These are phyloP conservation scores for Musa schizocarpa DNA, from an alignment of 176 grass and related monocot species.

Conservation along the genomic window DNA sequence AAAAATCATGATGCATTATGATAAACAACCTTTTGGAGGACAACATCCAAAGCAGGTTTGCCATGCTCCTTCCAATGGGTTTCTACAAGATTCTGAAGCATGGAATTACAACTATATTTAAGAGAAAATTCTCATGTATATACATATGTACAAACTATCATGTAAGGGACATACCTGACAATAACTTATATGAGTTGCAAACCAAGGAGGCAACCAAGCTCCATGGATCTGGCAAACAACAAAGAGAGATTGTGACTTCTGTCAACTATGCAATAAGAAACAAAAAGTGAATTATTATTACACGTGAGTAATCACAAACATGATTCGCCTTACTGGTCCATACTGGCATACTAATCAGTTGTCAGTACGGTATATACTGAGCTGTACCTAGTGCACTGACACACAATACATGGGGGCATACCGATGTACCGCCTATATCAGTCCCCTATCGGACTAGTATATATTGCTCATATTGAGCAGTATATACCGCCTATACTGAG, in stretches of 20 bases:
- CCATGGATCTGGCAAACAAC: slow-evolving; percentile 44
- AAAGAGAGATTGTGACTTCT: background rate
- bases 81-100: slow-evolving; percentile 17
- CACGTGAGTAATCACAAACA: too few species aligned
- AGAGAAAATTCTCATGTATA: background rate
- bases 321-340: too few species aligned
- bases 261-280: background rate
- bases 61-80: slow-evolving; percentile 11
- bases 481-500: too few species aligned
- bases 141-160: background rate
- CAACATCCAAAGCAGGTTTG: slow-evolving; percentile 15
- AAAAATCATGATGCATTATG: background rate
- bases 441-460: too few species aligned
- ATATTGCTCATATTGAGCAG: too few species aligned
- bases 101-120: background rate
- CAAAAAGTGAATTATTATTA: background rate
- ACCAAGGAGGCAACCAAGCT: slow-evolving; percentile 89
- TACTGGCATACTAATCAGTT: too few species aligned
- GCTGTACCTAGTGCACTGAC: too few species aligned
- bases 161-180: slow-evolving; percentile 29
- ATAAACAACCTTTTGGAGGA: slow-evolving; percentile 5
- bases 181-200: slow-evolving; percentile 38
- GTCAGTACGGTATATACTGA: too few species aligned
- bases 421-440: too few species aligned
- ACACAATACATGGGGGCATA: too few species aligned